Percentiles rank a stretch among this genome's conserved stretches.
phyloP scores from a whole-genome alignment of 257 asterid genomes.

The Penstemon davidsonii region DNA sequence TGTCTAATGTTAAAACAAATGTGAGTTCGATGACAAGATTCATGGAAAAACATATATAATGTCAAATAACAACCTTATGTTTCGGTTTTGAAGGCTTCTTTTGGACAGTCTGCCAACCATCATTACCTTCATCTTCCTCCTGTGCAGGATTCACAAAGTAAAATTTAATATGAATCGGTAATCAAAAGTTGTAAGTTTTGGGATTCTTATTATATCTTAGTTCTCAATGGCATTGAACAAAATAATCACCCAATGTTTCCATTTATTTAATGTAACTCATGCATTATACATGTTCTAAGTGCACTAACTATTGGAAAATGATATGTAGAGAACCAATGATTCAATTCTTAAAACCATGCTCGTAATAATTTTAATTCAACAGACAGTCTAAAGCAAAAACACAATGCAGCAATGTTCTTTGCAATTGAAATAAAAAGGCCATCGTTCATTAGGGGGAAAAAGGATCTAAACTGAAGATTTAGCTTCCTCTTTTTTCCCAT shows the following conservation, averaged over 20 bases:
- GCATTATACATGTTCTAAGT: constrained; percentile 14
- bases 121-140: constrained; percentile 47
- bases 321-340: not conserved
- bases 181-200: not conserved
- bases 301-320: constrained; percentile 14
- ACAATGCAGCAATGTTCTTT: not conserved
- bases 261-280: constrained; percentile 27
- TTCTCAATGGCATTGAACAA: constrained; percentile 20
- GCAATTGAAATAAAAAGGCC: not conserved
- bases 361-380: no score
- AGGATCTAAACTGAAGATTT: not conserved
- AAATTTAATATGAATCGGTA: not conserved
- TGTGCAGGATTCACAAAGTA: constrained; percentile 33
- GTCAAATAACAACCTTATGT: constrained; percentile 50
- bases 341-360: not conserved
- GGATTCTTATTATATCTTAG: not conserved
- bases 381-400: no score
- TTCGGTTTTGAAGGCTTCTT: constrained; percentile 57
- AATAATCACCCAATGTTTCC: constrained; percentile 27
- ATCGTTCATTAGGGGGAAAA: no score
- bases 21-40: constrained; percentile 7
- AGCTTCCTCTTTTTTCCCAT: constrained; percentile 1
- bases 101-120: constrained; percentile 80
- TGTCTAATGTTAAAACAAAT: not conserved
- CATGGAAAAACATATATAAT: not conserved